A percentile compares a stretch with the other conserved stretches of the same genome.
These are phyloP conservation scores for Sarocladium brachiariae DNA, from an alignment of 2,329 filamentous ascomycete genomes.

Conservation along the genomic window DNA sequence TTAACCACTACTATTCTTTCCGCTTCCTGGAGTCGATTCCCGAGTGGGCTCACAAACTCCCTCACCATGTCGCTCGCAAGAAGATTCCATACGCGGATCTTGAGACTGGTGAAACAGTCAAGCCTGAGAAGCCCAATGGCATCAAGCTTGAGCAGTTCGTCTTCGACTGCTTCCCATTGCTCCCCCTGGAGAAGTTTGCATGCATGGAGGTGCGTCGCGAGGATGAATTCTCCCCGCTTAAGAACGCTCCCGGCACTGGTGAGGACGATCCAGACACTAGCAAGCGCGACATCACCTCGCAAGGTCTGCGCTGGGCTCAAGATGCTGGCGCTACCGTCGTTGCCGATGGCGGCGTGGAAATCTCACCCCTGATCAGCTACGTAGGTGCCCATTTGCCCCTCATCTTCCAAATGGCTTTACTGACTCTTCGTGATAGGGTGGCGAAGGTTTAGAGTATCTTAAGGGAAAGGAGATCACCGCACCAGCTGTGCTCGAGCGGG, in stretches of 20 bases:
- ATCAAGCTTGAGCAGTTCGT: slow-evolving; percentile 99
- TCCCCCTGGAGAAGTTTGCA: slow-evolving; percentile 81
- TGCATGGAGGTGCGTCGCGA: slow-evolving; percentile 94
- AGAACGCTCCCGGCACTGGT: slow-evolving; percentile 78
- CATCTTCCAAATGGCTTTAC: slow-evolving; percentile 11
- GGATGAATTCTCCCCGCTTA: slow-evolving; percentile 96
- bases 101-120: slow-evolving; percentile 70
- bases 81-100: slow-evolving; percentile 88
- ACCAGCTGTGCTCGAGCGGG: slow-evolving; percentile 43
- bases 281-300: slow-evolving; percentile 79
- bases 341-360: slow-evolving; percentile 69
- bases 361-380: slow-evolving; percentile 91
- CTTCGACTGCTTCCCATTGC: slow-evolving; percentile 93
- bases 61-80: slow-evolving; percentile 95
- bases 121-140: slow-evolving; percentile 91
- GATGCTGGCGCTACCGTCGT: slow-evolving; percentile 70
- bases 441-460: slow-evolving; percentile 54
- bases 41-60: slow-evolving; percentile 75
- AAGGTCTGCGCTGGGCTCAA: slow-evolving; percentile 81
- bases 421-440: slow-evolving; percentile 38
- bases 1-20: slow-evolving; percentile 99
- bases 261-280: slow-evolving; percentile 95
- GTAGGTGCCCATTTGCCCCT: slow-evolving; percentile 52
- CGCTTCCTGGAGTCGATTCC: slow-evolving; percentile 87
- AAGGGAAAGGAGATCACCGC: slow-evolving; percentile 44